phyloP scores from a whole-genome alignment of 2,329 filamentous ascomycete species.

The Mycosphaerelloides madeirae region DNA sequence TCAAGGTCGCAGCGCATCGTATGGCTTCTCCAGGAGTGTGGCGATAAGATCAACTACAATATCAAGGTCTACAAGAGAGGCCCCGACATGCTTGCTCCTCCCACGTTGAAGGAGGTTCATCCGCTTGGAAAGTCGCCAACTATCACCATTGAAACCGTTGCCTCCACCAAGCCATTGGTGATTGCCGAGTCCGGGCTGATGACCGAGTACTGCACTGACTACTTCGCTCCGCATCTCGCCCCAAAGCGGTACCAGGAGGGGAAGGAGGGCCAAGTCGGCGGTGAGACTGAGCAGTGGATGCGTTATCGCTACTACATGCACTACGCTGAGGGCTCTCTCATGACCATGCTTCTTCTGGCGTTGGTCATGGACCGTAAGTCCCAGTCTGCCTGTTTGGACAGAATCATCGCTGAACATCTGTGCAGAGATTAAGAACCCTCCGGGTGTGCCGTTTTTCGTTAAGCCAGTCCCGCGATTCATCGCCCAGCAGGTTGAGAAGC shows the following conservation, averaged over 20 bases:
- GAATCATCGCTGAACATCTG: background rate
- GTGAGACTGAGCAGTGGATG: conserved; percentile 57
- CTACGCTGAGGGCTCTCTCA: conserved; percentile 79
- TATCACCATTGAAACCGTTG: conserved; percentile 57
- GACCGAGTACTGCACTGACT: conserved; percentile 72
- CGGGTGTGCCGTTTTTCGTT: conserved; percentile 62
- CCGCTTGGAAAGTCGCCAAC: conserved; percentile 84
- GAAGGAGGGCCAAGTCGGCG: conserved; percentile 52
- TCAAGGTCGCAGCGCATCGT: conserved; percentile 79
- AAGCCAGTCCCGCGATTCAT: conserved; percentile 58
- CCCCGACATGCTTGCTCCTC: conserved; percentile 63
- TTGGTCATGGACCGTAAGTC: conserved; percentile 56
- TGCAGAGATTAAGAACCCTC: conserved; percentile 40
- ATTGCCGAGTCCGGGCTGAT: conserved; percentile 81
- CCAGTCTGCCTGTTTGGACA: too few relatives aligned
- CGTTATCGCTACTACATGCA: conserved; percentile 69
- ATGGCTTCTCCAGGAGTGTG: conserved; percentile 80
- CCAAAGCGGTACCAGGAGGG: conserved; percentile 51
- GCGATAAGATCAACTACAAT: conserved; percentile 62
- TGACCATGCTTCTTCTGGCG: conserved; percentile 63
- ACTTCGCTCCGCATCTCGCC: conserved; percentile 52
- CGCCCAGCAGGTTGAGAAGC: conserved; percentile 43
- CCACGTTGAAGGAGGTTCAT: conserved; percentile 71
- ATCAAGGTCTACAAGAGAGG: conserved; percentile 72
- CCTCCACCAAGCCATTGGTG: conserved; percentile 48